Percentiles rank a stretch among this genome's conserved stretches.
Conservation (phyloP, 169 alveolate species). For the Theileria equi region DNA sequence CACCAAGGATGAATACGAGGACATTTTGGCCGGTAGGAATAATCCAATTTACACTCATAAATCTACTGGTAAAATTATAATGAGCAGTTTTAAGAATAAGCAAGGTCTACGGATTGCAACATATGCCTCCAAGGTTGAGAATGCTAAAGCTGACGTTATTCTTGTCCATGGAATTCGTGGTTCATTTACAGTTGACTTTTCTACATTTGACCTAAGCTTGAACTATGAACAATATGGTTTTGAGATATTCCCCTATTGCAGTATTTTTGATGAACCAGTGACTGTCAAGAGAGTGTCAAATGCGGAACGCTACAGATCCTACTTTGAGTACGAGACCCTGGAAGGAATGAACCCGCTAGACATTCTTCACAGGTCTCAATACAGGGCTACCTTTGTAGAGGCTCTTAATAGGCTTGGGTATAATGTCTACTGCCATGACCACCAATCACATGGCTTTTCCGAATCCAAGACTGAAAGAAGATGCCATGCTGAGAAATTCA, state of each 20-base stretch:
- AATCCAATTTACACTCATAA: too few species aligned
- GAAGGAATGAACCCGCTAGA: neutral
- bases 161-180: conserved; percentile 62
- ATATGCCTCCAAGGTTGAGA: conserved; percentile 44
- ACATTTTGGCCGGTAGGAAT: too few species aligned
- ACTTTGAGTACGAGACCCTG: conserved; percentile 3
- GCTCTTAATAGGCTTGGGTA: conserved; percentile 60
- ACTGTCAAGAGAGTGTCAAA: too few species aligned
- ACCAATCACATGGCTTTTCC: conserved; percentile 69
- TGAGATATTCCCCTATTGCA: neutral
- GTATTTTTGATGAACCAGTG: too few species aligned
- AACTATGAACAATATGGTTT: conserved; percentile 29
- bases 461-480: conserved; percentile 45
- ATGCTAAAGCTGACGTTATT: conserved; percentile 58
- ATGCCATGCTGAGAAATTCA: conserved; percentile 20
- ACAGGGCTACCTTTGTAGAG: conserved; percentile 59
- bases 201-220: conserved; percentile 54
- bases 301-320: neutral
- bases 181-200: conserved; percentile 55
- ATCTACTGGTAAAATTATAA: conserved; percentile 31
- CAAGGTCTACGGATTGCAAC: conserved; percentile 59
- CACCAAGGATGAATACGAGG: too few species aligned
- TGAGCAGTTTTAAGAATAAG: conserved; percentile 63
- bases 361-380: conserved; percentile 20
- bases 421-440: conserved; percentile 66